Conservation (phyloP, 2,329 filamentous ascomycete species). For the Claviceps sp. region DNA sequence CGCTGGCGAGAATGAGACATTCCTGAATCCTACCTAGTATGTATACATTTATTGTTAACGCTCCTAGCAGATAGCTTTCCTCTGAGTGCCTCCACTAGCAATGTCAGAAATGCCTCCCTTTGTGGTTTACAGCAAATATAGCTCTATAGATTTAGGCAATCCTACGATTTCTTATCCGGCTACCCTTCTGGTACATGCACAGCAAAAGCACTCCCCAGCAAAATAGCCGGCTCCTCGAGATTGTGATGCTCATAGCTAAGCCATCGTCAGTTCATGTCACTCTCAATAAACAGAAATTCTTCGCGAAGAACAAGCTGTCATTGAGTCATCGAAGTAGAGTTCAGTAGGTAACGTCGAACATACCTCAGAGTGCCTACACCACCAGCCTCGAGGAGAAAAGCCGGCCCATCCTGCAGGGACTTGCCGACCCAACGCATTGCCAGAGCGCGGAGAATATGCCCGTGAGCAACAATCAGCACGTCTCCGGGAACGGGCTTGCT, state of each 20-base stretch:
- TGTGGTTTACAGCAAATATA: too few species aligned
- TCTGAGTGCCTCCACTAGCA: too few species aligned
- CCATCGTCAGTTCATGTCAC: neutral
- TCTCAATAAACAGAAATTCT: too few species aligned
- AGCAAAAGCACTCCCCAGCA: conserved; percentile 60
- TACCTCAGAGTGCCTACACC: conserved; percentile 69
- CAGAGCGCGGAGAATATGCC: conserved; percentile 78
- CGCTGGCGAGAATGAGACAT: too few species aligned
- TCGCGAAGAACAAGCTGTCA: too few species aligned
- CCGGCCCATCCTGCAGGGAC: conserved; percentile 59
- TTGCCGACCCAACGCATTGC: conserved; percentile 76
- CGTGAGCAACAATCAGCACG: conserved; percentile 64
- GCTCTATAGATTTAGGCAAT: too few species aligned
- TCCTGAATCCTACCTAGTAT: too few species aligned
- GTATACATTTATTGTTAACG: too few species aligned
- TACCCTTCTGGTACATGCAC: conserved; percentile 25
- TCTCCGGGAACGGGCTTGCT: conserved; percentile 20
- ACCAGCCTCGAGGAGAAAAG: conserved; percentile 78
- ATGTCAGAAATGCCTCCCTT: too few species aligned
- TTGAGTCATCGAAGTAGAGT: too few species aligned
- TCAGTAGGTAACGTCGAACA: neutral
- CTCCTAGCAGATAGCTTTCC: too few species aligned
- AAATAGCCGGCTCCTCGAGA: conserved; percentile 65
- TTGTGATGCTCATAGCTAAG: conserved; percentile 65
- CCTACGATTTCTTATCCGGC: neutral